phyloP scores from a whole-genome alignment of 1,139 yeast genomes.

The Debaryomycetaceae sp. region DNA sequence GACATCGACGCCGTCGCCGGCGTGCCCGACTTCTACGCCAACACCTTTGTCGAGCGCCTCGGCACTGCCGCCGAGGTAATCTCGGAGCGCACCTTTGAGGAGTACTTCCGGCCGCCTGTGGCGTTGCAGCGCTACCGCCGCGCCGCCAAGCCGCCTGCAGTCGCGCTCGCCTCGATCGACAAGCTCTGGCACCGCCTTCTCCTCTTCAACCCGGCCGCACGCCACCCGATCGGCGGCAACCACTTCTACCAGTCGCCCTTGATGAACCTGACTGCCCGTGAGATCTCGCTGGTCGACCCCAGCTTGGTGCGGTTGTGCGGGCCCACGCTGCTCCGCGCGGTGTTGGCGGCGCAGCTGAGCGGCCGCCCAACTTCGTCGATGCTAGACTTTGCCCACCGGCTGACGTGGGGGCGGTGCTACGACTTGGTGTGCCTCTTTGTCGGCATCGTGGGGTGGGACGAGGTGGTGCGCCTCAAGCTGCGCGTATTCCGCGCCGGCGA shows the following conservation, averaged over 20 bases:
- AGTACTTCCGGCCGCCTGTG: constrained; percentile 30
- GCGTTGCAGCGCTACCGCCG: neutral
- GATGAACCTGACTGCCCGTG: constrained; percentile 27
- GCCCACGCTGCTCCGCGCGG: constrained; percentile 22
- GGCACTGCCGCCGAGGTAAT: constrained; percentile 22
- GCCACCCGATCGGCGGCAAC: constrained; percentile 37
- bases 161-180: constrained; percentile 24
- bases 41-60: constrained; percentile 23
- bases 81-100: constrained; percentile 25
- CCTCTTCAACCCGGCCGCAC: constrained; percentile 23
- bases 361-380: constrained; percentile 25
- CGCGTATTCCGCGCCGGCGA: constrained; percentile 13
- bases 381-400: constrained; percentile 29
- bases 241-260: constrained; percentile 36
- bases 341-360: constrained; percentile 31
- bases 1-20: constrained; percentile 24
- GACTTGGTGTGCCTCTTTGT: constrained; percentile 35
- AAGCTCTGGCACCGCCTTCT: constrained; percentile 32
- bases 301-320: constrained; percentile 27
- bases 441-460: constrained; percentile 41
- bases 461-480: constrained; percentile 22
- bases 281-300: constrained; percentile 35
- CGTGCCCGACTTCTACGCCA: constrained; percentile 26
- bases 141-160: constrained; percentile 1
- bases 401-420: constrained; percentile 44